A percentile compares a stretch with the other conserved stretches of the same genome.
These are phyloP conservation scores for Candida sp. DNA, from an alignment of 1,139 yeast genomes.

Conservation along the genomic window DNA sequence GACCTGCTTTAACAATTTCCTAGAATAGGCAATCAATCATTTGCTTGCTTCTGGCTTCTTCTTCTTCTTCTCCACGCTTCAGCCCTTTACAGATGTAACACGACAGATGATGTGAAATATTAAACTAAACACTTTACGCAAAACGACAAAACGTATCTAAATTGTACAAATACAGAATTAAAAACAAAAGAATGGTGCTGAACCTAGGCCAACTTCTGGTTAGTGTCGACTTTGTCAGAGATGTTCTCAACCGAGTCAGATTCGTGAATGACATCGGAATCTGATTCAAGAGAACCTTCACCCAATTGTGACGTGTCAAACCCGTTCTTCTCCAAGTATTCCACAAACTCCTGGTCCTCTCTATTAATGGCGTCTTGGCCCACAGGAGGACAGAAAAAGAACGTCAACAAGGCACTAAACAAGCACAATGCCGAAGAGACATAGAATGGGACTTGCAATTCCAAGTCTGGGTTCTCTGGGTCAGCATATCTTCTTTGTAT, in stretches of 20 bases:
- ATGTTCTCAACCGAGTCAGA: conserved; percentile 1
- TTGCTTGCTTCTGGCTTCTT: too few relatives aligned
- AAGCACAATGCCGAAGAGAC: conserved; percentile 79
- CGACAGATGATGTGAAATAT: too few relatives aligned
- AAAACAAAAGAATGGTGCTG: neutral
- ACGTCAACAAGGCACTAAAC: conserved; percentile 68
- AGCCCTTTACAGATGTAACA: too few relatives aligned
- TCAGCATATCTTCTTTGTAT: conserved; percentile 52
- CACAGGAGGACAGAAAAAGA: conserved; percentile 78
- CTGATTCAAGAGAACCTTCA: conserved; percentile 5
- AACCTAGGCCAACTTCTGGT: neutral
- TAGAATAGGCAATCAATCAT: neutral
- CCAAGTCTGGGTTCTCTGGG: conserved; percentile 34
- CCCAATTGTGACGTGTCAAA: conserved; percentile 60
- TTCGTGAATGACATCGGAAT: neutral
- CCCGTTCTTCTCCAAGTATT: conserved; percentile 62
- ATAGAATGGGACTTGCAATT: conserved; percentile 80
- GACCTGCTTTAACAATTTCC: neutral
- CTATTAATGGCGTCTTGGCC: conserved; percentile 82
- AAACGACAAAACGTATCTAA: too few relatives aligned
- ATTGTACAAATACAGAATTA: neutral
- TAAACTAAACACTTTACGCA: too few relatives aligned
- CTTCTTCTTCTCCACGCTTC: too few relatives aligned
- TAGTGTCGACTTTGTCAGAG: neutral
- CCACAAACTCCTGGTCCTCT: conserved; percentile 76